These are phyloP conservation scores for Paxillus rubicundulus DNA, from an alignment of 768 basidiomycete genomes.

Conservation along the genomic window DNA sequence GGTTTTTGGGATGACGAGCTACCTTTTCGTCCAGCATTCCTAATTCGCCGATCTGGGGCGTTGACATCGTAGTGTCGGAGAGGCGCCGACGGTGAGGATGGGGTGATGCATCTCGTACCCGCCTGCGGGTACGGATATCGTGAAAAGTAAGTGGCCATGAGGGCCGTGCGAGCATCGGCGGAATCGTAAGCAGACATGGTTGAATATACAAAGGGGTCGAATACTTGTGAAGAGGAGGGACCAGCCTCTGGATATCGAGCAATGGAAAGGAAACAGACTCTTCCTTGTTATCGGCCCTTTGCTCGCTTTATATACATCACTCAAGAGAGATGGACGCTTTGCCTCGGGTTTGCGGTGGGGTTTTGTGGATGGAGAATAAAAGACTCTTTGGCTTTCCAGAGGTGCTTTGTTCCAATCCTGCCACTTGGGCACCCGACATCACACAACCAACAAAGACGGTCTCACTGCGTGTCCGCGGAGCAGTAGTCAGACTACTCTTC, in stretches of 20 bases:
- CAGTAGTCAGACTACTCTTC: too few relatives aligned
- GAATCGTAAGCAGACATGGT: conserved; percentile 25
- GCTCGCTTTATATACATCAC: conserved; percentile 24
- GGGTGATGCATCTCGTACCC: conserved; percentile 3
- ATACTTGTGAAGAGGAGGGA: background rate
- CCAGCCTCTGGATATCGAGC: conserved; percentile 7
- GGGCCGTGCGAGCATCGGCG: conserved; percentile 35
- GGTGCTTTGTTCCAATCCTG: conserved; percentile 10
- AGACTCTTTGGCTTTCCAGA: conserved; percentile 8
- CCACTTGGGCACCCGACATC: background rate
- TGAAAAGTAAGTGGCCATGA: conserved; percentile 28
- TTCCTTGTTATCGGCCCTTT: background rate
- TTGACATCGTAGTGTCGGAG: conserved; percentile 5
- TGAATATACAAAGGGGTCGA: conserved; percentile 3
- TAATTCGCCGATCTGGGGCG: background rate
- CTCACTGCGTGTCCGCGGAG: background rate
- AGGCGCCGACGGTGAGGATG: background rate
- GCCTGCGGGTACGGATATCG: conserved; percentile 21
- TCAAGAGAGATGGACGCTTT: conserved; percentile 10
- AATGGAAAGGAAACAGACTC: background rate
- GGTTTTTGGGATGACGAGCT: background rate
- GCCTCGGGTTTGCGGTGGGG: conserved; percentile 5
- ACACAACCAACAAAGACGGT: background rate
- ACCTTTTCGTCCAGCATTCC: background rate
- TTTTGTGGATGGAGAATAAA: conserved; percentile 17